Evolutionary conservation across 2,329 filamentous ascomycete species (phyloP).

Genomic region (Shiraia sp.): DNA sequence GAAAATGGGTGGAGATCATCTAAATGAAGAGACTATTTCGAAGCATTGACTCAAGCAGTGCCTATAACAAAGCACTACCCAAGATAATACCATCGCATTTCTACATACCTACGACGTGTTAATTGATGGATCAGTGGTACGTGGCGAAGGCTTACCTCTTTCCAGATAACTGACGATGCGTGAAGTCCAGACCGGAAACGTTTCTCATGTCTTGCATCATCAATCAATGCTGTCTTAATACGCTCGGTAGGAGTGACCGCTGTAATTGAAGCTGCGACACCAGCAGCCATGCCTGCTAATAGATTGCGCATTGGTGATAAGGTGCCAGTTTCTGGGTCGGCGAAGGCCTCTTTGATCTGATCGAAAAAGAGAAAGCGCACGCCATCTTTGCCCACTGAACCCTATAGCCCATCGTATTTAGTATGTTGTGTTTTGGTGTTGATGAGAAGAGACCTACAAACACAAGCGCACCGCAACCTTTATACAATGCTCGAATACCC

Average conservation of each 20-base stretch:
- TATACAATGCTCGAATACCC: constrained; percentile 63
- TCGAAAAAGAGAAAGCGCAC: constrained; percentile 70
- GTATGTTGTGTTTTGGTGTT: no score
- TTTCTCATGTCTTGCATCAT: constrained; percentile 58
- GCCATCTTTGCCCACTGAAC: constrained; percentile 66
- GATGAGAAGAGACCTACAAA: constrained; percentile 38
- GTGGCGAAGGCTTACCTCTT: constrained; percentile 33
- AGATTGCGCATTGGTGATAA: constrained; percentile 61
- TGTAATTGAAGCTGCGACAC: constrained; percentile 64
- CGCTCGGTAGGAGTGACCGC: constrained; percentile 70
- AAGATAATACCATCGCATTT: no score
- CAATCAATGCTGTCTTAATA: constrained; percentile 70
- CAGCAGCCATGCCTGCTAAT: constrained; percentile 66
- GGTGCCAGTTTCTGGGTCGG: constrained; percentile 59
- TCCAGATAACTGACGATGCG: constrained; percentile 54
- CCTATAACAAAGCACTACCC: no score
- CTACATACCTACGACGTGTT: no score
- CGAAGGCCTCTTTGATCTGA: constrained; percentile 63
- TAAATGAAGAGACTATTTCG: no score
- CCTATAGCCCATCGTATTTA: constrained; percentile 31
- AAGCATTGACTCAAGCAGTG: no score
- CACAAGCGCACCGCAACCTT: constrained; percentile 64
- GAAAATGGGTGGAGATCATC: no score
- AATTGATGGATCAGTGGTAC: no score
- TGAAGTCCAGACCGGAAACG: constrained; percentile 57